Percentiles rank a stretch among this genome's conserved stretches.
Evolutionary conservation across 2,329 filamentous ascomycete species (phyloP).

Genomic region (Trichoderma polysporum): DNA sequence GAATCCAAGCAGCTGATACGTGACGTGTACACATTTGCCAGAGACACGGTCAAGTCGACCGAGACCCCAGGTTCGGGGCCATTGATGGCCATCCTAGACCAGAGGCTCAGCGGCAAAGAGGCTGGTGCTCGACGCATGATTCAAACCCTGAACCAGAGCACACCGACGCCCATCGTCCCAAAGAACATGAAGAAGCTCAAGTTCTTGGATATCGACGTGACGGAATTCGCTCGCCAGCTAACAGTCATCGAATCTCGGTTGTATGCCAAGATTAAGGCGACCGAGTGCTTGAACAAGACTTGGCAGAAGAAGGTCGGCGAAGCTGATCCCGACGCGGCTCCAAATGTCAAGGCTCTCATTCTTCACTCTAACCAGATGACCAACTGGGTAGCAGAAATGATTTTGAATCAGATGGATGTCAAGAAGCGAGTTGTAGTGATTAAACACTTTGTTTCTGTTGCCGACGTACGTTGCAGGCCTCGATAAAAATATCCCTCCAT

Average conservation of each 20-base stretch:
- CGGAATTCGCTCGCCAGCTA: slow-evolving; percentile 94
- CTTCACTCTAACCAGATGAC: slow-evolving; percentile 98
- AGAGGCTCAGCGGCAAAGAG: slow-evolving; percentile 84
- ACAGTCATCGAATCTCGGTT: slow-evolving; percentile 95
- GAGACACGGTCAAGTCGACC: slow-evolving; percentile 87
- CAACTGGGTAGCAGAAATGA: slow-evolving; percentile 99
- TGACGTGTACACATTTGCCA: slow-evolving; percentile 86
- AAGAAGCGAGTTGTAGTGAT: slow-evolving; percentile 97
- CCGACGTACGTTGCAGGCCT: slow-evolving; percentile 73
- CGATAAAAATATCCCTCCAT: neutral
- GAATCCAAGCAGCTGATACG: slow-evolving; percentile 82
- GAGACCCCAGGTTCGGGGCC: slow-evolving; percentile 87
- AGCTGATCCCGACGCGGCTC: slow-evolving; percentile 78
- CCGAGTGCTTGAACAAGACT: slow-evolving; percentile 96
- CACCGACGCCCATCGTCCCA: slow-evolving; percentile 85
- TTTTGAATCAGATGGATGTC: slow-evolving; percentile 87
- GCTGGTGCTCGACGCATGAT: slow-evolving; percentile 82
- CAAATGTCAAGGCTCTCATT: slow-evolving; percentile 94
- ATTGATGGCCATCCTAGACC: slow-evolving; percentile 82
- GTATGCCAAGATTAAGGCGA: slow-evolving; percentile 93
- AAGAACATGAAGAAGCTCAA: slow-evolving; percentile 99
- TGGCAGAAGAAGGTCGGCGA: slow-evolving; percentile 95
- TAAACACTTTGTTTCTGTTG: slow-evolving; percentile 95
- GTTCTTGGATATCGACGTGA: slow-evolving; percentile 93
- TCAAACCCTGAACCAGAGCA: slow-evolving; percentile 77